phyloP scores from a whole-genome alignment of 2,329 filamentous ascomycete genomes.

The Fusarium continuum region DNA sequence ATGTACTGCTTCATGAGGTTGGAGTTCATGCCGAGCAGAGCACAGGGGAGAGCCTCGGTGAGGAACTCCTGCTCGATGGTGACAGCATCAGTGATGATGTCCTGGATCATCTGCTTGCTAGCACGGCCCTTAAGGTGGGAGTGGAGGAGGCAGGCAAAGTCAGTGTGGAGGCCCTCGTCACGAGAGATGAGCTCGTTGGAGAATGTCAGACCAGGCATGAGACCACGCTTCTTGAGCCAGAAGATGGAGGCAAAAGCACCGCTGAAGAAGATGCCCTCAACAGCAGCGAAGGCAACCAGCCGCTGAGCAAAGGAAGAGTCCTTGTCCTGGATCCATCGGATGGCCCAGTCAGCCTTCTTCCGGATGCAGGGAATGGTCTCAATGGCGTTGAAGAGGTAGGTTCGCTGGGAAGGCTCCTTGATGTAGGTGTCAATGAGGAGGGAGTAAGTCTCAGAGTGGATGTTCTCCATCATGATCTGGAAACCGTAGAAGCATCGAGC shows the following conservation, averaged over 20 bases:
- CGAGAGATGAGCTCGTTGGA: constrained; percentile 99
- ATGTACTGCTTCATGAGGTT: constrained; percentile 99
- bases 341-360: constrained; percentile 98
- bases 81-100: constrained; percentile 95
- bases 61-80: constrained; percentile 97
- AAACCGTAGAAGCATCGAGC: constrained; percentile 99
- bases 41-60: constrained; percentile 91
- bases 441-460: constrained; percentile 99
- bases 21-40: constrained; percentile 96
- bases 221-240: constrained; percentile 99
- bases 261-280: constrained; percentile 99
- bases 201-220: constrained; percentile 98
- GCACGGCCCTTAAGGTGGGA: constrained; percentile 96
- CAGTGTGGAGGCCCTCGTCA: constrained; percentile 98
- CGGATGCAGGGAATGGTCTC: constrained; percentile 98
- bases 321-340: constrained; percentile 93
- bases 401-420: constrained; percentile 94
- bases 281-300: constrained; percentile 94
- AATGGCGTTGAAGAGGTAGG: constrained; percentile 97
- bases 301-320: constrained; percentile 95
- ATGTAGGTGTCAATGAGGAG: constrained; percentile 99
- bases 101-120: constrained; percentile 78
- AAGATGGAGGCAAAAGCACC: constrained; percentile 99
- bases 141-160: constrained; percentile 97
- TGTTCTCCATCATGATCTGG: constrained; percentile 99